Conservation (phyloP, 345 rosid genomes). For the Arabidopsis thaliana region DNA sequence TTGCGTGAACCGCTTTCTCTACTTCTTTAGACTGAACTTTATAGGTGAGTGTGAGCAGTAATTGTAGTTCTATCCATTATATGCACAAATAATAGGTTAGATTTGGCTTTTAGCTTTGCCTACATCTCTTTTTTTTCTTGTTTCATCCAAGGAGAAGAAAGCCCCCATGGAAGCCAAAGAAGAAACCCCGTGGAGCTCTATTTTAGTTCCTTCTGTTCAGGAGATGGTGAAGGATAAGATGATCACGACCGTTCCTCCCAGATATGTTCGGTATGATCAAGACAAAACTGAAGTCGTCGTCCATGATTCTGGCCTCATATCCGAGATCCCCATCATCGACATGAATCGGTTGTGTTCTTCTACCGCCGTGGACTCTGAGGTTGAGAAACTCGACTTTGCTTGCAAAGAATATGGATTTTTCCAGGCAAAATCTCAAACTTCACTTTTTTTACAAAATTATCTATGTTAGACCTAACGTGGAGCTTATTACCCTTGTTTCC, state of each 20-base stretch:
- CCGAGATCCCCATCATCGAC: conserved; percentile 38
- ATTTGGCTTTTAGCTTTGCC: conserved; percentile 7
- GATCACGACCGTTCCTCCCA: conserved; percentile 35
- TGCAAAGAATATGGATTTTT: conserved; percentile 70
- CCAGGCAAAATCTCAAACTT: conserved; percentile 49
- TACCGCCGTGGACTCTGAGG: conserved; percentile 9
- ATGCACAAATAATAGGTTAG: not conserved
- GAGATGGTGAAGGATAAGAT: conserved; percentile 36
- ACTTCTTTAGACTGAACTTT: too few relatives aligned
- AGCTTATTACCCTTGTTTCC: not conserved
- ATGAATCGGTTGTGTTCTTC: conserved; percentile 18
- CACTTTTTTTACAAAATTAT: not conserved
- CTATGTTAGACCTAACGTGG: conserved; percentile 2
- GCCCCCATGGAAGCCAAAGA: conserved; percentile 35
- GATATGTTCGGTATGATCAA: conserved; percentile 26
- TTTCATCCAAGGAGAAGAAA: not conserved
- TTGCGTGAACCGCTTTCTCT: too few relatives aligned
- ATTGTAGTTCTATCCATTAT: not conserved
- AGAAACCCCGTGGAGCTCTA: conserved; percentile 39
- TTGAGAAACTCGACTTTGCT: conserved; percentile 54
- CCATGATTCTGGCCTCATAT: not conserved
- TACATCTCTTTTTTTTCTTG: not conserved
- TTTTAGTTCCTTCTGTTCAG: conserved; percentile 39
- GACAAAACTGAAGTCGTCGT: conserved; percentile 11
- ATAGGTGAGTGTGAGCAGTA: not conserved